Percentiles rank a stretch among this genome's conserved stretches.
Conservation (phyloP, 1,284 basidiomycete species). For the Pyrrhoderma noxium region DNA sequence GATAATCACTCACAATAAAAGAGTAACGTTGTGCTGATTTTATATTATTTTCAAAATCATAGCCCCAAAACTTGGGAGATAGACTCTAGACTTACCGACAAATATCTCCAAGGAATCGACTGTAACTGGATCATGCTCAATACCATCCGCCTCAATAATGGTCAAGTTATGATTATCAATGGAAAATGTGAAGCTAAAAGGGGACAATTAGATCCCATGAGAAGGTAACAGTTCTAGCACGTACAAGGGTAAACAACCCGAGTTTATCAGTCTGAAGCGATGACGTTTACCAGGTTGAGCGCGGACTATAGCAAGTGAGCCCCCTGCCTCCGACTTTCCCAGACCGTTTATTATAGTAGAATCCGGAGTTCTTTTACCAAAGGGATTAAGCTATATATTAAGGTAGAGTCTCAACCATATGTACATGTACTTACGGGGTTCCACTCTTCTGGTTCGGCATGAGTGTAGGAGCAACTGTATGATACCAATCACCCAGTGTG, state of each 20-base stretch:
- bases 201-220: conserved; percentile 17
- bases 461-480: background rate
- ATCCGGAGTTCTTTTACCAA: conserved; percentile 11
- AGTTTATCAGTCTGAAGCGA: conserved; percentile 36
- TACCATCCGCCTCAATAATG: conserved; percentile 37
- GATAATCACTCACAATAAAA: conserved; percentile 26
- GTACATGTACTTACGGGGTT: conserved; percentile 11
- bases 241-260: conserved; percentile 35
- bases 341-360: conserved; percentile 28
- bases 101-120: conserved; percentile 2
- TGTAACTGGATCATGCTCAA: conserved; percentile 26
- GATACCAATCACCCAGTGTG: conserved; percentile 19
- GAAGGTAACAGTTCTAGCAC: conserved; percentile 26
- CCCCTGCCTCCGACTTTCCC: conserved; percentile 26
- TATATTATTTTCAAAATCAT: background rate
- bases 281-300: conserved; percentile 25
- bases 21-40: conserved; percentile 32
- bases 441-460: conserved; percentile 11
- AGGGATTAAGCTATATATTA: background rate
- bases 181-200: conserved; percentile 14
- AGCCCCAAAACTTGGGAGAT: background rate
- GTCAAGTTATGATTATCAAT: conserved; percentile 20
- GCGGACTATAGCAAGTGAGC: conserved; percentile 24
- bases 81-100: background rate
- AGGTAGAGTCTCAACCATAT: conserved; percentile 15